Evolutionary conservation across 2,329 filamentous ascomycete species (phyloP), one percentile per base, ranked within the genome.

Genomic region (Colletotrichum sp.): DNA sequence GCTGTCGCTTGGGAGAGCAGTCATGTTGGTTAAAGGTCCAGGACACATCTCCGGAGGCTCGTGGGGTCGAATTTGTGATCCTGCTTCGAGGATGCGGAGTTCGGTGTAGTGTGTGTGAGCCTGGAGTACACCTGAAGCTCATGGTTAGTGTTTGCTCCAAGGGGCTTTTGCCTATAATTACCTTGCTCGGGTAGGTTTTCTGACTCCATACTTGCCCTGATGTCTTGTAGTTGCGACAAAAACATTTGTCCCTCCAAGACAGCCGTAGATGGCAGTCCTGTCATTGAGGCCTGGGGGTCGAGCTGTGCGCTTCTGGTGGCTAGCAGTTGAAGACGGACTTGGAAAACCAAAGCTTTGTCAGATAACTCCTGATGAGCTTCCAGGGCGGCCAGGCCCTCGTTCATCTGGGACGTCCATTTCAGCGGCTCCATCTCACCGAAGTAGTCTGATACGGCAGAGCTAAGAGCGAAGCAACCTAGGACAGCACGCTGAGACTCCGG

Each of bases 161-260:
- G n/a, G 6, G 4, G 4, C 6, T 52, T 12, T 12, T 6, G 4
- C 1, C 0, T 22, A 3, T 0, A 1, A 12, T 25, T 6, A 52
- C 43, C 43, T 52, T 13, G n/a, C 22, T 22, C 1, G 8, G 43
- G 6, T 3, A 22, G 12, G 2, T 7, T 13, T 8, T 22, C 43
- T 13, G 10, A 22, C 10, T 52, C 43, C n/a, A 52, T 8, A 3
- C 10, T 8, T 52, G n/a, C 43, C 12, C 43, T 22, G 6, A 52
- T 52, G 6, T 22, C 43, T 22, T 52, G 43, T 3, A 52, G n/a
- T n/a, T 52, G n/a, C 0, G 43, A 22, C 2, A 52, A 3, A 52
- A 52, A 13, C 43, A 52, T 52, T 13, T 22, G 43, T 22, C 43
- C 43, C 9, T 70, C 18, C 13, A 64, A 16, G 58, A 66, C 10